phyloP scores from a whole-genome alignment of 2,329 filamentous ascomycete species.

The Chaetomiaceae sp. region DNA sequence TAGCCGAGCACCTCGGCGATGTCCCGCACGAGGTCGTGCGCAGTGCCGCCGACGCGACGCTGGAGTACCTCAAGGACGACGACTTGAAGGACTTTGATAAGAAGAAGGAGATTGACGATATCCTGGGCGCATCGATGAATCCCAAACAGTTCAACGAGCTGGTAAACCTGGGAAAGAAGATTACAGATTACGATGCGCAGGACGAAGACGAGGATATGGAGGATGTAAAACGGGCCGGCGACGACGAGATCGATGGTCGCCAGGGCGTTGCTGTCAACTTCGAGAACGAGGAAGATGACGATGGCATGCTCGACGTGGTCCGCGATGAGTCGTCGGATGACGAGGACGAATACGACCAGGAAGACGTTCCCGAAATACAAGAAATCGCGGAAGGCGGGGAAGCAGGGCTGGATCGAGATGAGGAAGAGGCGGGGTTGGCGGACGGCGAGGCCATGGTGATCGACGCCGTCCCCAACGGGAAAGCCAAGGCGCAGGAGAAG shows the following conservation, averaged over 20 bases:
- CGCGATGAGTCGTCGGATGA: constrained; percentile 82
- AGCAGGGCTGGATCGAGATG: constrained; percentile 42
- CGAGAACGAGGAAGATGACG: constrained; percentile 81
- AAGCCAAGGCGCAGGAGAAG: constrained; percentile 47
- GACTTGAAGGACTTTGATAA: constrained; percentile 96
- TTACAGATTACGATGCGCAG: constrained; percentile 95
- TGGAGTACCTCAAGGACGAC: constrained; percentile 93
- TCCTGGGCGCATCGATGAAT: constrained; percentile 75
- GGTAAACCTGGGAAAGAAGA: constrained; percentile 95
- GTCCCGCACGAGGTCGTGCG: constrained; percentile 87
- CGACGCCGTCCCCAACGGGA: constrained; percentile 57
- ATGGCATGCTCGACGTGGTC: constrained; percentile 75
- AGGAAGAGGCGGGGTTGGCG: constrained; percentile 46
- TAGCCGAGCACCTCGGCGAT: constrained; percentile 83
- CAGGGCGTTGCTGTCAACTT: constrained; percentile 98
- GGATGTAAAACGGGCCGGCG: constrained; percentile 58
- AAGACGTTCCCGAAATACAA: constrained; percentile 52
- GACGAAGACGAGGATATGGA: constrained; percentile 90
- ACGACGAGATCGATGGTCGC: constrained; percentile 81
- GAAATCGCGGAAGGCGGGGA: constrained; percentile 49
- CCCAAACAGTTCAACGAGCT: constrained; percentile 95
- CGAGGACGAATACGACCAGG: constrained; percentile 62
- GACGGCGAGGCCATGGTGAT: constrained; percentile 78
- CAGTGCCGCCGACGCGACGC: constrained; percentile 85
- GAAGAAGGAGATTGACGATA: constrained; percentile 95